Conservation (phyloP, 2,329 filamentous ascomycete genomes). For the Neonectria coccinea region DNA sequence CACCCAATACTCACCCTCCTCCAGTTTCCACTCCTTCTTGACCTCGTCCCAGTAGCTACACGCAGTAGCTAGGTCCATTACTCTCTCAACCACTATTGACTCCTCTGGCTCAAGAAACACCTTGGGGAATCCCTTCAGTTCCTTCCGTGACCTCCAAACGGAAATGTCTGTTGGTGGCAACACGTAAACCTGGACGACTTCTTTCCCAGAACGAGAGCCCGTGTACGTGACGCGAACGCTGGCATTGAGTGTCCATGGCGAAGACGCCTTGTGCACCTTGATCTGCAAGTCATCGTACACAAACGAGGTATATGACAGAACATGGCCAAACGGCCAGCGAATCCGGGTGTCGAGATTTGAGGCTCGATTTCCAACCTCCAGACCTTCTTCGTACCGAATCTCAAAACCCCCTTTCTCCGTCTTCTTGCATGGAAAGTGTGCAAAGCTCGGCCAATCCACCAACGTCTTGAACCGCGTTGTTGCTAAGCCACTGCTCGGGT, state of each 20-base stretch:
- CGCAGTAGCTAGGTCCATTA: slow-evolving; percentile 16
- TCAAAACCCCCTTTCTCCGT: background rate
- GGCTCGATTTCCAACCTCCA: slow-evolving; percentile 32
- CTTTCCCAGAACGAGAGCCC: slow-evolving; percentile 20
- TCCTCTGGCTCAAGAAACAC: slow-evolving; percentile 7
- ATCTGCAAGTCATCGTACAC: slow-evolving; percentile 19
- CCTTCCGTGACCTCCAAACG: slow-evolving; percentile 28
- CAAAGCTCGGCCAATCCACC: slow-evolving; percentile 29
- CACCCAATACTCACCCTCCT: slow-evolving; percentile 18
- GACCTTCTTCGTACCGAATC: slow-evolving; percentile 29
- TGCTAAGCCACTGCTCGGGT: slow-evolving; percentile 28
- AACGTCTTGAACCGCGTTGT: slow-evolving; percentile 34
- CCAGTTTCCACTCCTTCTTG: slow-evolving; percentile 26
- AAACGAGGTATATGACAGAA: slow-evolving; percentile 32
- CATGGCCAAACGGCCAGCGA: slow-evolving; percentile 30
- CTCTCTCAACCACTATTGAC: background rate
- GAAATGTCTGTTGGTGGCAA: background rate
- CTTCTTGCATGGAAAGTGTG: slow-evolving; percentile 26
- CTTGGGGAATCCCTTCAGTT: slow-evolving; percentile 33
- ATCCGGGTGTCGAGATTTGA: background rate
- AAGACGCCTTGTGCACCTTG: slow-evolving; percentile 5
- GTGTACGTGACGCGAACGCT: slow-evolving; percentile 15
- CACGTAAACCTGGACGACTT: slow-evolving; percentile 31
- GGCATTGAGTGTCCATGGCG: slow-evolving; percentile 5
- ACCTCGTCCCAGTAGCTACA: slow-evolving; percentile 25